phyloP scores from a whole-genome alignment of 1,139 yeast species.

The Hanseniaspora sp. region DNA sequence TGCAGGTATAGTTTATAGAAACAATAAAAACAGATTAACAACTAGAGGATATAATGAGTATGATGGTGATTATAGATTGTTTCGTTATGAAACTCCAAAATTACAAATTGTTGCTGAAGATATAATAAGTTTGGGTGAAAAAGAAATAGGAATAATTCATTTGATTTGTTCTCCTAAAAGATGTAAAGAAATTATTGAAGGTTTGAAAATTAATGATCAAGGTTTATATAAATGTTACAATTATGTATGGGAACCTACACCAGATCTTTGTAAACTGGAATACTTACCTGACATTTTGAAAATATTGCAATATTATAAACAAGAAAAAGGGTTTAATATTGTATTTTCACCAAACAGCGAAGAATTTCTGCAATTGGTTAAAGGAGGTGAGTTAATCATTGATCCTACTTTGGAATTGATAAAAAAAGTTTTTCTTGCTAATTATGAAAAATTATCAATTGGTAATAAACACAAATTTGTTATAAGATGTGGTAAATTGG shows the following conservation, averaged over 20 bases:
- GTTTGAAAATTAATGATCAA: slow-evolving; percentile 24
- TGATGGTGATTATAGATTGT: slow-evolving; percentile 48
- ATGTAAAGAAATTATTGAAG: slow-evolving; percentile 38
- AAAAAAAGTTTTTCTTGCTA: background rate
- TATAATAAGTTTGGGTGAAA: slow-evolving; percentile 31
- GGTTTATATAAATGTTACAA: slow-evolving; percentile 29
- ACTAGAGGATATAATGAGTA: slow-evolving; percentile 76
- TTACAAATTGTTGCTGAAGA: slow-evolving; percentile 54
- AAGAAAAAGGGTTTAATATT: slow-evolving; percentile 31
- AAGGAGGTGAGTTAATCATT: slow-evolving; percentile 5
- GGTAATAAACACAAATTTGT: slow-evolving; percentile 28
- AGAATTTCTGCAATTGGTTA: slow-evolving; percentile 40
- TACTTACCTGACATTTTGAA: slow-evolving; percentile 35
- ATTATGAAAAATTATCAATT: background rate
- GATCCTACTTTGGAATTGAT: slow-evolving; percentile 7
- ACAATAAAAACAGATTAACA: slow-evolving; percentile 44
- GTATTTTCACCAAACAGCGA: slow-evolving; percentile 74
- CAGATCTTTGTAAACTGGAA: slow-evolving; percentile 53
- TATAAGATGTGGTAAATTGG: slow-evolving; percentile 60
- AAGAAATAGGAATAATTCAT: slow-evolving; percentile 46
- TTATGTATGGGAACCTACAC: slow-evolving; percentile 76
- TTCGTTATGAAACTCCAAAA: slow-evolving; percentile 52
- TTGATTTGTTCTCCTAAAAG: slow-evolving; percentile 64
- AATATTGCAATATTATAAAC: slow-evolving; percentile 34
- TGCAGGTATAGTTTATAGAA: slow-evolving; percentile 48